phyloP scores from a whole-genome alignment of 495 filamentous ascomycete species.

The Hypomontagnella monticulosa region DNA sequence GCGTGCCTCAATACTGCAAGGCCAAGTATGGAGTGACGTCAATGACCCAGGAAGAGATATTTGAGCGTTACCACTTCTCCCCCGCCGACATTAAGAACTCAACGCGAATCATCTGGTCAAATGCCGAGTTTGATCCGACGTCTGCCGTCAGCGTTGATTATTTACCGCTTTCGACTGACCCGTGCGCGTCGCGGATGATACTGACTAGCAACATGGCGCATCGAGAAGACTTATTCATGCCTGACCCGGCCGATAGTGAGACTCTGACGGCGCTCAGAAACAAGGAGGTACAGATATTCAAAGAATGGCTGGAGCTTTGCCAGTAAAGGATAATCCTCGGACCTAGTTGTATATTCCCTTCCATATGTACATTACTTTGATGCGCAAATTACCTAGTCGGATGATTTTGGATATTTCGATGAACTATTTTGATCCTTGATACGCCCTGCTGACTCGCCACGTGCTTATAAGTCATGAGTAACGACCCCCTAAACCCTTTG shows the following conservation, averaged over 20 bases:
- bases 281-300: constrained; percentile 23
- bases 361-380: too few species aligned
- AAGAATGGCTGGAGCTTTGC: constrained; percentile 17
- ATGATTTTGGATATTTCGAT: too few species aligned
- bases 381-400: too few species aligned
- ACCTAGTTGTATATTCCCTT: too few species aligned
- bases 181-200: constrained; percentile 21
- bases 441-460: too few species aligned
- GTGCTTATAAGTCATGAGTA: too few species aligned
- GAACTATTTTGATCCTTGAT: too few species aligned
- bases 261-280: constrained; percentile 10
- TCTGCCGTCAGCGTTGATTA: constrained; percentile 18
- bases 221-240: constrained; percentile 15
- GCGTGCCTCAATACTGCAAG: constrained; percentile 4
- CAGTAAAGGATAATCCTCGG: background rate
- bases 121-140: constrained; percentile 15
- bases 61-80: constrained; percentile 10
- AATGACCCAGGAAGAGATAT: constrained; percentile 18
- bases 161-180: constrained; percentile 3
- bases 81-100: constrained; percentile 17
- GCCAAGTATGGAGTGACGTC: constrained; percentile 1
- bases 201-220: constrained; percentile 25
- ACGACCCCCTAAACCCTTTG: too few species aligned
- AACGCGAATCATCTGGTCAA: constrained; percentile 23
- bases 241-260: constrained; percentile 2